Evolutionary conservation across 306 rosid species (phyloP), one percentile per base, ranked within the genome.

Genomic region (Prunus mira): DNA sequence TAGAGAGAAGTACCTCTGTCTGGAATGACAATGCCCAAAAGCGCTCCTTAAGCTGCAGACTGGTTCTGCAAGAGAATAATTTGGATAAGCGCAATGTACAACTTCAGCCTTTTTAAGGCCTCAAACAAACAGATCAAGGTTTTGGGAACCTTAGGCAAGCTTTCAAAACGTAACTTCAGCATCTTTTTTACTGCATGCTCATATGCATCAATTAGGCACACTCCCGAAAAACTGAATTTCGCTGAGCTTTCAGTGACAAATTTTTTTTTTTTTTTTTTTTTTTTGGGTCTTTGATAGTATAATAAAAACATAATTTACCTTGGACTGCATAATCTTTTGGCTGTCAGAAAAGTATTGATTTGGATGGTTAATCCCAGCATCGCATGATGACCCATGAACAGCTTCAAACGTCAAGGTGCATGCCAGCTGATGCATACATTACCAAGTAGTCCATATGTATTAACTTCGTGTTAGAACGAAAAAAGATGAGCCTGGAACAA

Each of bases 331-430:
- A 72, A 92, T 78, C 76, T 84, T 87, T 82, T 82, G 93, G 77
- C 99, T 92, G 79, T 92, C 99, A 72, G 78, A 84, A 81, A 95
- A 92, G 86, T 95, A 95, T 80, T 92, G 97, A 86, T 92, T 95
- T 71, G 99, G 97, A 89, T 95, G 99, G 84, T 92, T 92, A 82
- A 95, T 90, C 85, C 99, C 99, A n/a, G 96, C 82, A 77, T 95
- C 97, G 66, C 93, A 86, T 13, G 91, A 80, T 71, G 84, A 62
- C 66, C 84, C 91, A 80, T 92, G 97, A 52, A 90, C 76, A 71
- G 96, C 88, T 90, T 92, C 99, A 82, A 95, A 95, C 20, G 97
- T 90, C 84, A 90, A 84, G 80, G 99, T 95, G 86, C 97, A 95
- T n/a, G 99, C 97, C 84, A 95, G 80, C 97, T 95, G 87, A 77